Evolutionary conservation across 2,329 filamentous ascomycete genomes (phyloP), one percentile per base, ranked within the genome.

Genomic region (Alternaria triticina): DNA sequence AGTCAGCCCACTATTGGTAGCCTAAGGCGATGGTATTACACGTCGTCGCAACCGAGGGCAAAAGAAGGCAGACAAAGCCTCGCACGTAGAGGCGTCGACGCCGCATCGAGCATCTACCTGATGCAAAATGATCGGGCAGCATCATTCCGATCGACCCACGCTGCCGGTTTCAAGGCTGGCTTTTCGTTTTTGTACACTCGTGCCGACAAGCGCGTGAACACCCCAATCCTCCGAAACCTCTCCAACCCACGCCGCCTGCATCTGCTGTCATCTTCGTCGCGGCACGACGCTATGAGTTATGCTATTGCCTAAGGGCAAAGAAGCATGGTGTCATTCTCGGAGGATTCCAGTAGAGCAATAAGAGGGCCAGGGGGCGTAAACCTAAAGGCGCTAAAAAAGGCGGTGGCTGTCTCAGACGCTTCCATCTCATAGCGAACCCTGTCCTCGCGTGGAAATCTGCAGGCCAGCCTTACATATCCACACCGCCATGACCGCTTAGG

Each of bases 381-480:
- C 62, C 69, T 73, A 73, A 72, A 74, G 72, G 66, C 74, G 72
- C 76, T 78, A 77, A 63, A 55, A 75, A 73, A 75, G 75, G 69
- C 59, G 70, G 66, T 76, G 74, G 74, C 61, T 64, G 77, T 79
- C 75, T 76, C 74, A 79, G 65, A 67, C 59, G 67, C 70, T 71
- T 72, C 73, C 57, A 60, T 60, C 30, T 50, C 9, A 61, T 58
- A 55, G 30, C 30, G 13, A 63, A 73, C 76, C 75, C 74, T 75
- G 74, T 72, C 58, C 75, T 79, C 77, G 76, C 77, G 77, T 79
- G 77, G 77, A 70, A 74, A 69, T 66, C 70, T 72, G 74, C 71
- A 70, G 62, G 60, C 75, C 76, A 79, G 77, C 77, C 77, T 78
- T 79, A 78, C 57, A 67, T 60, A 60, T 74, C 71, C 66, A 74